Evolutionary conservation across 768 basidiomycete genomes (phyloP).

Genomic region (Lyophyllum decastes): DNA sequence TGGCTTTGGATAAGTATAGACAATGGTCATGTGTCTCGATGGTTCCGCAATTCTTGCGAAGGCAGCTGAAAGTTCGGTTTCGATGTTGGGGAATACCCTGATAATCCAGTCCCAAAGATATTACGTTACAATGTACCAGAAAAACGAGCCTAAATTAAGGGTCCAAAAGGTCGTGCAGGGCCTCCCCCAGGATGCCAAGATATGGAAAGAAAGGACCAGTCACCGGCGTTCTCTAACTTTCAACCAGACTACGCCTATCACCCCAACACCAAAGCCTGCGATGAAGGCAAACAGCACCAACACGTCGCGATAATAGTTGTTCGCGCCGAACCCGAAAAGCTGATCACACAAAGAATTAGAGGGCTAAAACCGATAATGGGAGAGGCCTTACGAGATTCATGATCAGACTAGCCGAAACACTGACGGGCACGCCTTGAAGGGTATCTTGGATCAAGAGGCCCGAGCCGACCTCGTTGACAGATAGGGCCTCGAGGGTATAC

Average conservation of each 20-base stretch:
- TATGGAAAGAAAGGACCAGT: not conserved
- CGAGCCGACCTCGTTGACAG: slow-evolving; percentile 90
- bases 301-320: slow-evolving; percentile 89
- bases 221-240: slow-evolving; percentile 76
- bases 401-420: slow-evolving; percentile 79
- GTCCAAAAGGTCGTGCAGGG: not conserved
- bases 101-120: not conserved
- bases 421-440: slow-evolving; percentile 79
- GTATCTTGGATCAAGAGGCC: slow-evolving; percentile 83
- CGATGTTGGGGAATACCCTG: not conserved
- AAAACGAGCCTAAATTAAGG: too few relatives aligned
- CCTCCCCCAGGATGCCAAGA: not conserved
- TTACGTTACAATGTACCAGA: too few relatives aligned
- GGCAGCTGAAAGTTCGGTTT: not conserved
- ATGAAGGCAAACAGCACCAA: slow-evolving; percentile 87
- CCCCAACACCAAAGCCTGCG: slow-evolving; percentile 69
- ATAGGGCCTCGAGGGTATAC: slow-evolving; percentile 80
- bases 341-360: slow-evolving; percentile 24
- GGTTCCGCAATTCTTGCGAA: not conserved
- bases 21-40: not conserved
- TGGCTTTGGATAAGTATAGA: too few relatives aligned
- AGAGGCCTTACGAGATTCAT: slow-evolving; percentile 70
- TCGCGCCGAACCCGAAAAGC: slow-evolving; percentile 84
- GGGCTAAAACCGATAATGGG: not conserved
- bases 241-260: slow-evolving; percentile 79